Percentiles rank a stretch among this genome's conserved stretches.
These are phyloP conservation scores for Raffaelea deltoideospora DNA, from an alignment of 2,329 filamentous ascomycete genomes.

Conservation along the genomic window DNA sequence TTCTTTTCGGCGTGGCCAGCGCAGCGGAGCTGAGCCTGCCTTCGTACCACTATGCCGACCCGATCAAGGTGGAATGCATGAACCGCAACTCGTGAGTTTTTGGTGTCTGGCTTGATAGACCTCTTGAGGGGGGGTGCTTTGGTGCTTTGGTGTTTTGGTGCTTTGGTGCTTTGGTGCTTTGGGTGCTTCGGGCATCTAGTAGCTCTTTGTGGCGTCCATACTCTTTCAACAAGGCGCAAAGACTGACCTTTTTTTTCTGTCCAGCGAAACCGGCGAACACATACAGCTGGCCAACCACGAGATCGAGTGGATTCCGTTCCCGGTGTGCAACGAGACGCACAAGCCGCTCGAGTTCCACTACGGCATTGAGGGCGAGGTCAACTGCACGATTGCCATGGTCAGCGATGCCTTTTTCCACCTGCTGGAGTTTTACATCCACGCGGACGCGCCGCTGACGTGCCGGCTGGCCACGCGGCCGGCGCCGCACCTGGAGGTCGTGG, in stretches of 20 bases:
- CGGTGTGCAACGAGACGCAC: slow-evolving; percentile 74
- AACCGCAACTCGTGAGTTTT: slow-evolving; percentile 47
- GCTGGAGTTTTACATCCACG: slow-evolving; percentile 95
- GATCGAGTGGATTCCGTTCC: slow-evolving; percentile 85
- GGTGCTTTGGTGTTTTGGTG: no score
- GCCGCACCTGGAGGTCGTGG: slow-evolving; percentile 36
- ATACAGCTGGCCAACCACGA: slow-evolving; percentile 68
- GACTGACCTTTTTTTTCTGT: no score
- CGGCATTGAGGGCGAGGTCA: slow-evolving; percentile 65
- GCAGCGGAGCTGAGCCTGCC: slow-evolving; percentile 30
- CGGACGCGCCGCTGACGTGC: slow-evolving; percentile 83
- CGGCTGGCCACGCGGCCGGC: slow-evolving; percentile 68
- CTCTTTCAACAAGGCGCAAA: no score
- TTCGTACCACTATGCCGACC: slow-evolving; percentile 50
- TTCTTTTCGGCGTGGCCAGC: slow-evolving; percentile 9
- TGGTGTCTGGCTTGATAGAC: no score
- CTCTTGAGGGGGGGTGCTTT: no score
- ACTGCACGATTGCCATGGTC: slow-evolving; percentile 69
- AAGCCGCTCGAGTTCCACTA: slow-evolving; percentile 74
- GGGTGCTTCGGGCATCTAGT: no score
- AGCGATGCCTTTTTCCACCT: slow-evolving; percentile 73
- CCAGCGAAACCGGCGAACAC: slow-evolving; percentile 77
- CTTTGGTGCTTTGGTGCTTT: no score
- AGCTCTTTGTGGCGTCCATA: no score
- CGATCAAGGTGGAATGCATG: slow-evolving; percentile 58